Conservation (phyloP, 106 monocot species). For the Dendrobium catenatum region DNA sequence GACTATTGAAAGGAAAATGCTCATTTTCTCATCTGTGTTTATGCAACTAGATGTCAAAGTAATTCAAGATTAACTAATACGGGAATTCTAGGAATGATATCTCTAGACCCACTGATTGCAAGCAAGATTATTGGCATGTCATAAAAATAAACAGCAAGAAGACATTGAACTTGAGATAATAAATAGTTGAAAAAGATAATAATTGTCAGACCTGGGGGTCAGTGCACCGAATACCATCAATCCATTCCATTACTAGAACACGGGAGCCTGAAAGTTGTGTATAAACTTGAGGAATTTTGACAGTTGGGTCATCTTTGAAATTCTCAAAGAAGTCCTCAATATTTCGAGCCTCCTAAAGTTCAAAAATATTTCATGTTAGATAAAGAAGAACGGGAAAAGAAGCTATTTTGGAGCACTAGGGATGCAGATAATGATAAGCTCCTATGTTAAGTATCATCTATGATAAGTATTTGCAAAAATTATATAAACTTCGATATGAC, state of each 20-base stretch:
- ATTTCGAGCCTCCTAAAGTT: slow-evolving; percentile 78
- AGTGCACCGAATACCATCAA: slow-evolving; percentile 94
- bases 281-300: slow-evolving; percentile 97
- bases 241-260: slow-evolving; percentile 98
- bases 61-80: neutral
- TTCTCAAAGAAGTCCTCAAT: slow-evolving; percentile 98
- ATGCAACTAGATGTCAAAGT: neutral
- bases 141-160: neutral
- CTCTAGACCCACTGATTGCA: neutral
- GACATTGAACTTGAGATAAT: neutral
- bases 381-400: neutral
- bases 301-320: slow-evolving; percentile 91
- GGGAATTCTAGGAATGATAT: neutral
- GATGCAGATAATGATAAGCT: neutral
- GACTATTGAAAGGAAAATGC: neutral
- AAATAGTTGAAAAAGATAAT: neutral
- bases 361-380: neutral
- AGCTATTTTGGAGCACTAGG: neutral
- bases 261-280: slow-evolving; percentile 73
- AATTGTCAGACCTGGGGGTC: slow-evolving; percentile 64
- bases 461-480: neutral
- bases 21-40: neutral
- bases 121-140: neutral
- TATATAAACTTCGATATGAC: neutral
- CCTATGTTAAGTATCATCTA: slow-evolving; percentile 6